Conservation (phyloP, 2,329 filamentous ascomycete genomes). For the Sclerotinia subarctica region DNA sequence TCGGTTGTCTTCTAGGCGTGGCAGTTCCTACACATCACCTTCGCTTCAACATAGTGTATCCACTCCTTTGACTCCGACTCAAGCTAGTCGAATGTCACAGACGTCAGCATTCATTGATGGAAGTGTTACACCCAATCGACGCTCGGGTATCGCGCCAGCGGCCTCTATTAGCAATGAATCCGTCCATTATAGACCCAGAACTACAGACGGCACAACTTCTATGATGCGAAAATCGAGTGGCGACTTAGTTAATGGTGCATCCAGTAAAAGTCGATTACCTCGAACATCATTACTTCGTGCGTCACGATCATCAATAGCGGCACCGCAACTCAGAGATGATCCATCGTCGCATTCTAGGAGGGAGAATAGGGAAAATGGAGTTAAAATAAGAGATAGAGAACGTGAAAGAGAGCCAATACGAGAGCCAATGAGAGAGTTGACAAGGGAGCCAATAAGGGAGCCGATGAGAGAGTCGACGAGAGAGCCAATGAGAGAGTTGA, state of each 20-base stretch:
- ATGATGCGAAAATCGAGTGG: conserved; percentile 33
- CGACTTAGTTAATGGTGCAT: conserved; percentile 29
- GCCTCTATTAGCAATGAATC: conserved; percentile 48
- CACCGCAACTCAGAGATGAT: conserved; percentile 29
- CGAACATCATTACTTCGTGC: conserved; percentile 36
- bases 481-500: background rate
- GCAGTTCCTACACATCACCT: conserved; percentile 36
- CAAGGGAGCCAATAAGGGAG: conserved; percentile 24
- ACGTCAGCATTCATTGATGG: conserved; percentile 36
- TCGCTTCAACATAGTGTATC: conserved; percentile 32
- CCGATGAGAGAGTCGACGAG: conserved; percentile 23
- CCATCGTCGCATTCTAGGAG: conserved; percentile 19
- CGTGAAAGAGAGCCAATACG: conserved; percentile 23
- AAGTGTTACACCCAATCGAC: conserved; percentile 35
- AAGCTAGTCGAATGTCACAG: conserved; percentile 26
- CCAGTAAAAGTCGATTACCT: conserved; percentile 37
- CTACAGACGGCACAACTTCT: conserved; percentile 32
- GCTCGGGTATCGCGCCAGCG: conserved; percentile 42
- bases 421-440: conserved; percentile 20
- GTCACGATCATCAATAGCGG: conserved; percentile 35
- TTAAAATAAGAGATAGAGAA: conserved; percentile 26
- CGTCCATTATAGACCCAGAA: conserved; percentile 35
- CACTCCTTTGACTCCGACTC: conserved; percentile 28
- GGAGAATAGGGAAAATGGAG: conserved; percentile 27
- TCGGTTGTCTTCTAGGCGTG: conserved; percentile 29